Evolutionary conservation across 805 yeast genomes (phyloP), one percentile per base, ranked within the genome.

Genomic region (Sugiyamaella chiloensis): DNA sequence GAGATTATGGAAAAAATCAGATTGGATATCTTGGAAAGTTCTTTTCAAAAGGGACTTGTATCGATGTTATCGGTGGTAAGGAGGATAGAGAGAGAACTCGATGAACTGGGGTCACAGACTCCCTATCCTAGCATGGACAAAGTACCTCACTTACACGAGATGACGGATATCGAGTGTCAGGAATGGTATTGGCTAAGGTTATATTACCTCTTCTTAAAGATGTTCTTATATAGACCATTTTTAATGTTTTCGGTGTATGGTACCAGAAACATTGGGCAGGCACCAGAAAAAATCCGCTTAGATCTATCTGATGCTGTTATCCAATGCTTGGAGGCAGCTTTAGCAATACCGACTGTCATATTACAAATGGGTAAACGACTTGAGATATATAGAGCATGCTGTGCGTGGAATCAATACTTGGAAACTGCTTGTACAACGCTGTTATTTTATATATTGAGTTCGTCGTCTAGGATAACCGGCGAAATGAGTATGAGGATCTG

Each of bases 181-280:
- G 50, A 47, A 24, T 47, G 50, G 50, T 47, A 41, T 34, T 47
- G 50, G 50, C 37, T 47, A 7, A 12, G 50, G 29, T 46, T 47
- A 11, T 27, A 19, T 16, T 47, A 47, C 29, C 34, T 47, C 6
- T 44, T 41, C 29, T 27, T 47, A 16, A 26, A 39, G 14, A 35
- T 47, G 36, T 30, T 47, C 16, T 32, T 47, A 17, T 47, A 41
- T 29, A 27, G 50, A 21, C 50, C 50, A 5, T 47, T 47, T 41
- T 16, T 47, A 17, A 32, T 47, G 16, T 40, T 47, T 24, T 42
- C 40, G 4, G 50, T 44, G 9, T 47, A 47, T 41, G 37, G 37
- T 16, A 34, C 19, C 21, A 34, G 37, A 34, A 34, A 34, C 7
- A 5, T 34, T 4, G 37, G 19, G 5, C 37, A 34, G 20, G 37